A percentile compares a stretch with the other conserved stretches of the same genome.
Conservation (phyloP, 2,329 filamentous ascomycete genomes). For the Periconia sp. region DNA sequence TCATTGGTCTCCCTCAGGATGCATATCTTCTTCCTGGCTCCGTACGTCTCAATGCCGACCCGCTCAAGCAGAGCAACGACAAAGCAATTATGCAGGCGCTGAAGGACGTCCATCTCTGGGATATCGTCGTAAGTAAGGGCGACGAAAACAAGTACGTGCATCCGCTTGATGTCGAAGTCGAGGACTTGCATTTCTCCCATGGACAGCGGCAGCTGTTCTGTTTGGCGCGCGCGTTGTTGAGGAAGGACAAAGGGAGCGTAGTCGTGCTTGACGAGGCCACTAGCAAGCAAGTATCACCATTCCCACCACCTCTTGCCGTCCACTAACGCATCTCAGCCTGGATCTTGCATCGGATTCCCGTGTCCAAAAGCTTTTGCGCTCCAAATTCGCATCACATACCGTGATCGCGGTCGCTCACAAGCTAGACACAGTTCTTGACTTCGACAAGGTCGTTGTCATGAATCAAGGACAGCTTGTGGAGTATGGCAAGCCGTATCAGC, state of each 20-base stretch:
- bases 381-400: slow-evolving; percentile 62
- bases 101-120: slow-evolving; percentile 54
- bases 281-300: slow-evolving; percentile 30
- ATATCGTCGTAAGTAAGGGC: slow-evolving; percentile 42
- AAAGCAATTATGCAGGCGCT: slow-evolving; percentile 52
- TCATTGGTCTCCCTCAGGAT: slow-evolving; percentile 60
- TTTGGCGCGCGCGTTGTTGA: slow-evolving; percentile 64
- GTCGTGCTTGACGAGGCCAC: slow-evolving; percentile 44
- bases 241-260: slow-evolving; percentile 29
- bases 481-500: slow-evolving; percentile 36
- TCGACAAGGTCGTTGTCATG: slow-evolving; percentile 60
- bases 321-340: slow-evolving; percentile 49
- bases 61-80: slow-evolving; percentile 44
- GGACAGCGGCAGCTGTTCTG: slow-evolving; percentile 71
- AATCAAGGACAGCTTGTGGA: slow-evolving; percentile 58
- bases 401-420: slow-evolving; percentile 65
- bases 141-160: slow-evolving; percentile 38
- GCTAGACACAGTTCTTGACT: slow-evolving; percentile 61
- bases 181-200: slow-evolving; percentile 38
- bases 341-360: slow-evolving; percentile 63
- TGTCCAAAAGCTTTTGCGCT: slow-evolving; percentile 63
- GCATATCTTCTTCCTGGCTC: slow-evolving; percentile 57
- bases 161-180: slow-evolving; percentile 38
- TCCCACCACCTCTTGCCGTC: background rate
- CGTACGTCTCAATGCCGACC: slow-evolving; percentile 58